Conservation (phyloP, 2,329 filamentous ascomycete species). For the Monosporascus sp. region DNA sequence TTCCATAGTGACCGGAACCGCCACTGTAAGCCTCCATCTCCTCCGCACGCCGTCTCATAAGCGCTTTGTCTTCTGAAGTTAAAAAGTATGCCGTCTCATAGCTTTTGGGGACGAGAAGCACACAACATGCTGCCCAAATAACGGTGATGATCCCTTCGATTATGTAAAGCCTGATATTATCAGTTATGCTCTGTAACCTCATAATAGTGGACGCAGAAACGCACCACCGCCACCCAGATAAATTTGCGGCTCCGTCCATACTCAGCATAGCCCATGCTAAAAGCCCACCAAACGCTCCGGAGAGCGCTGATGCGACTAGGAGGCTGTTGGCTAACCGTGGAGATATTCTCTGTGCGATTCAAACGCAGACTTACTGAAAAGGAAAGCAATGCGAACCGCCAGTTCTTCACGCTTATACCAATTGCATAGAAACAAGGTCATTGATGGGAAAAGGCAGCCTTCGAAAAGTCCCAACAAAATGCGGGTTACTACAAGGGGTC, state of each 20-base stretch:
- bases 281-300: conserved; percentile 23
- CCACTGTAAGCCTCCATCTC: conserved; percentile 18
- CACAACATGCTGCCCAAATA: conserved; percentile 7
- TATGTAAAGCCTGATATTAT: conserved; percentile 13
- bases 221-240: conserved; percentile 24
- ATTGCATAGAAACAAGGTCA: conserved; percentile 22
- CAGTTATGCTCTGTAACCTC: not conserved
- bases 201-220: not conserved
- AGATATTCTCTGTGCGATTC: not conserved
- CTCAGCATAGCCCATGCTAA: conserved; percentile 20
- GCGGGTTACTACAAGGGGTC: conserved; percentile 18
- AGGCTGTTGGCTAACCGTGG: not conserved
- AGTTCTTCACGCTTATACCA: conserved; percentile 29
- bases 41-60: conserved; percentile 17
- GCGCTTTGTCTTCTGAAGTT: conserved; percentile 10
- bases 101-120: conserved; percentile 11
- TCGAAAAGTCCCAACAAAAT: conserved; percentile 24
- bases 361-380: conserved; percentile 13
- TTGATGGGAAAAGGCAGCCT: conserved; percentile 25
- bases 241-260: conserved; percentile 21
- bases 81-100: conserved; percentile 17
- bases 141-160: conserved; percentile 17
- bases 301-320: conserved; percentile 19
- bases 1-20: conserved; percentile 16
- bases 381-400: conserved; percentile 19